Percentiles rank a stretch among this genome's conserved stretches.
These are phyloP conservation scores for Lolium rigidum DNA, from an alignment of 176 grass and related monocot genomes.

Conservation along the genomic window DNA sequence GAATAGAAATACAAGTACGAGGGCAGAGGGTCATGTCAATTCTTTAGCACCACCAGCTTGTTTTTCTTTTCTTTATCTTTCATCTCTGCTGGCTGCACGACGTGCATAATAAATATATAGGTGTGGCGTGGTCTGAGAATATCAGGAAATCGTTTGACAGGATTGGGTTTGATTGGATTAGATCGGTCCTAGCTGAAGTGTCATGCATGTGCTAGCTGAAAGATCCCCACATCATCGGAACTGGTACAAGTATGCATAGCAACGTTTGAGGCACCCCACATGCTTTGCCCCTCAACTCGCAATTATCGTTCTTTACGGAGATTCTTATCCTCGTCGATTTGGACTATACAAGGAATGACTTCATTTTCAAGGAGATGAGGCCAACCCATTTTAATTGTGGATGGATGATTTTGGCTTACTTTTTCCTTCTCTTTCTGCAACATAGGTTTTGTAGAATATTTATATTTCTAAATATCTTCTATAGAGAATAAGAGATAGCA, in stretches of 20 bases:
- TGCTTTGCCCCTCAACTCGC: background rate
- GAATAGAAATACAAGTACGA: background rate
- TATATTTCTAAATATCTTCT: too few species aligned
- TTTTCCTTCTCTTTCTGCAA: too few species aligned
- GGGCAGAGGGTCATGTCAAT: background rate
- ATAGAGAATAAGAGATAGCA: background rate
- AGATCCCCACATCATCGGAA: background rate
- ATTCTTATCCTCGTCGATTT: too few species aligned
- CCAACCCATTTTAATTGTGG: too few species aligned
- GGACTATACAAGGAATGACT: too few species aligned
- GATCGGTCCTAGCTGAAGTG: background rate
- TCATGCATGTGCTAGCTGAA: background rate
- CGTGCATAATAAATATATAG: slow-evolving; percentile 14
- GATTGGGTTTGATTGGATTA: background rate
- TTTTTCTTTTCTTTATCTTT: background rate
- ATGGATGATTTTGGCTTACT: too few species aligned
- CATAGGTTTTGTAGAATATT: too few species aligned
- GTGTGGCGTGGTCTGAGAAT: background rate
- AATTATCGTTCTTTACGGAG: background rate
- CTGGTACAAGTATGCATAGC: background rate
- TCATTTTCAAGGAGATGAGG: too few species aligned
- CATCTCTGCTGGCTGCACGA: background rate
- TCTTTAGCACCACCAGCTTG: background rate
- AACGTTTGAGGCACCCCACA: too few species aligned
- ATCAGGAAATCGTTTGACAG: background rate